Conservation (phyloP, 495 filamentous ascomycete species). For the Neurospora sp. region DNA sequence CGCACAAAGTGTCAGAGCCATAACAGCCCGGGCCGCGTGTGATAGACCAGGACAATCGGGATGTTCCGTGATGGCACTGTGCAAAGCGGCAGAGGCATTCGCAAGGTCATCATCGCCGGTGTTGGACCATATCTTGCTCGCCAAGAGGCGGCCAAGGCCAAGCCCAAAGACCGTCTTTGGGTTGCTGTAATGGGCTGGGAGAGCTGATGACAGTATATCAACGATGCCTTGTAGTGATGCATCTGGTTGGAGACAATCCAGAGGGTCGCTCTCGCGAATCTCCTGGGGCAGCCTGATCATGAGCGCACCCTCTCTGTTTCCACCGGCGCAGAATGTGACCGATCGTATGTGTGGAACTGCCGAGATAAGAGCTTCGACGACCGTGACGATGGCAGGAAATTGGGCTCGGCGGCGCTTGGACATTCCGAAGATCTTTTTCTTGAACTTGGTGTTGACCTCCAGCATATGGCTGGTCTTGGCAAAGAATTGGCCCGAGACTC, state of each 20-base stretch:
- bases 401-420: constrained; percentile 72
- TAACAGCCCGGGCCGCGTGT: constrained; percentile 57
- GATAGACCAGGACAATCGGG: constrained; percentile 62
- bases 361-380: constrained; percentile 60
- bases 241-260: constrained; percentile 31
- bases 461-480: constrained; percentile 49
- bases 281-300: constrained; percentile 52
- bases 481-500: constrained; percentile 51
- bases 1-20: constrained; percentile 65
- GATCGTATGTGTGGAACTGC: constrained; percentile 60
- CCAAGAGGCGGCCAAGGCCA: constrained; percentile 32
- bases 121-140: constrained; percentile 35
- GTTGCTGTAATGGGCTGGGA: constrained; percentile 40
- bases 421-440: constrained; percentile 63
- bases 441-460: constrained; percentile 40
- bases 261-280: constrained; percentile 53
- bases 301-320: constrained; percentile 74
- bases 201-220: constrained; percentile 40
- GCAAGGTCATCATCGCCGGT: constrained; percentile 31
- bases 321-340: constrained; percentile 74
- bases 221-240: constrained; percentile 37
- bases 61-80: constrained; percentile 58
- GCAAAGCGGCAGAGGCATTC: constrained; percentile 60
- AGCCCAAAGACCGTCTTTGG: constrained; percentile 30
- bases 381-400: constrained; percentile 71